A percentile compares a stretch with the other conserved stretches of the same genome.
These are phyloP conservation scores for Fusarium sp. DNA, from an alignment of 2,329 filamentous ascomycete species.

Conservation along the genomic window DNA sequence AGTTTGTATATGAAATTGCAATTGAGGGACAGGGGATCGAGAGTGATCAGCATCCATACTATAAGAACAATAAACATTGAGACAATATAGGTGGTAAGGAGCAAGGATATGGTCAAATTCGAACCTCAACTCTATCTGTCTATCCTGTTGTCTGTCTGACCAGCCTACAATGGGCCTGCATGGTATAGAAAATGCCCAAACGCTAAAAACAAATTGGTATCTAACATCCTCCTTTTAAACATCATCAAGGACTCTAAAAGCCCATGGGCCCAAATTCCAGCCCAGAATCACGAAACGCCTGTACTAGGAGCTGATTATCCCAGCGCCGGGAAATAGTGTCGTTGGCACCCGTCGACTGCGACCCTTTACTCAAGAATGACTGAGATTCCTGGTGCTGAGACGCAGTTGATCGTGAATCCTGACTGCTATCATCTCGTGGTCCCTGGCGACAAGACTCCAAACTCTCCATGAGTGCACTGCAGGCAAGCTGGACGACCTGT, in stretches of 20 bases:
- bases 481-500: neutral
- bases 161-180: neutral
- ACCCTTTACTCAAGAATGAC: neutral
- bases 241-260: neutral
- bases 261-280: neutral
- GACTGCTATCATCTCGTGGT: neutral
- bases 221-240: neutral
- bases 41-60: too few relatives aligned
- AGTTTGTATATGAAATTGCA: too few relatives aligned
- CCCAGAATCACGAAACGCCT: neutral
- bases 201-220: conserved; percentile 23
- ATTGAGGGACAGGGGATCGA: too few relatives aligned
- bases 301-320: neutral
- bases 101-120: neutral
- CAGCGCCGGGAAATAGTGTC: neutral
- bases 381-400: neutral
- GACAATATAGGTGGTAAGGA: neutral
- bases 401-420: neutral
- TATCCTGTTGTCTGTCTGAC: neutral
- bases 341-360: neutral
- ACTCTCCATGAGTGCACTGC: neutral
- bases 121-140: neutral
- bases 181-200: neutral
- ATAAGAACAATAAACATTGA: too few relatives aligned
- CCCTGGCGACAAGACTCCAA: neutral